These are phyloP conservation scores for Exidia glandulosa DNA, from an alignment of 768 basidiomycete genomes.

Conservation along the genomic window DNA sequence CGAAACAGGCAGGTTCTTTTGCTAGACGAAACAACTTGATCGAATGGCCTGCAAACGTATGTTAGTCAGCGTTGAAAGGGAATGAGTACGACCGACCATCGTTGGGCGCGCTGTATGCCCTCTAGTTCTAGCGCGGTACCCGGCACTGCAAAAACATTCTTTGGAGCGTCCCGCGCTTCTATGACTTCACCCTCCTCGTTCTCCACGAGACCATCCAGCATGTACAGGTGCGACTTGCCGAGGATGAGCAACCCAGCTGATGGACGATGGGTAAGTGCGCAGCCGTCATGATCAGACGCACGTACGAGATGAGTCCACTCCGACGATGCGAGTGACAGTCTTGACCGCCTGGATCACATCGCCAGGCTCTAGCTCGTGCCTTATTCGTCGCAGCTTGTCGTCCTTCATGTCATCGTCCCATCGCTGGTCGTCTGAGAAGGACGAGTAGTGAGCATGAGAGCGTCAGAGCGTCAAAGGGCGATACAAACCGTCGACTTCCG, in stretches of 20 bases:
- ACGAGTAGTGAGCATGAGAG: neutral
- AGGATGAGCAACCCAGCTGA: constrained; percentile 81
- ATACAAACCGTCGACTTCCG: constrained; percentile 45
- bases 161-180: constrained; percentile 76
- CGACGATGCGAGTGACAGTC: constrained; percentile 80
- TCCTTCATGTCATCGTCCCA: constrained; percentile 70
- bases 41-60: constrained; percentile 48
- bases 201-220: constrained; percentile 83
- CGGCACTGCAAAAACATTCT: constrained; percentile 70
- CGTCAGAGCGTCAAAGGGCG: constrained; percentile 1
- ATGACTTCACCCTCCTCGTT: constrained; percentile 81
- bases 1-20: constrained; percentile 82
- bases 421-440: constrained; percentile 30
- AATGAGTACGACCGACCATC: constrained; percentile 46
- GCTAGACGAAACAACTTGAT: constrained; percentile 65
- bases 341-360: constrained; percentile 81
- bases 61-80: constrained; percentile 3
- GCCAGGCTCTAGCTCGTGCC: constrained; percentile 79
- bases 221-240: constrained; percentile 75
- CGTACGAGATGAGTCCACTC: constrained; percentile 87
- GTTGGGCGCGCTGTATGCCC: constrained; percentile 66
- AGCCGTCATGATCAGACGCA: constrained; percentile 5
- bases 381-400: constrained; percentile 78
- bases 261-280: neutral
- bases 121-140: constrained; percentile 75